Conservation (phyloP, 2,329 filamentous ascomycete species). For the Cryphonectria nitschkei region DNA sequence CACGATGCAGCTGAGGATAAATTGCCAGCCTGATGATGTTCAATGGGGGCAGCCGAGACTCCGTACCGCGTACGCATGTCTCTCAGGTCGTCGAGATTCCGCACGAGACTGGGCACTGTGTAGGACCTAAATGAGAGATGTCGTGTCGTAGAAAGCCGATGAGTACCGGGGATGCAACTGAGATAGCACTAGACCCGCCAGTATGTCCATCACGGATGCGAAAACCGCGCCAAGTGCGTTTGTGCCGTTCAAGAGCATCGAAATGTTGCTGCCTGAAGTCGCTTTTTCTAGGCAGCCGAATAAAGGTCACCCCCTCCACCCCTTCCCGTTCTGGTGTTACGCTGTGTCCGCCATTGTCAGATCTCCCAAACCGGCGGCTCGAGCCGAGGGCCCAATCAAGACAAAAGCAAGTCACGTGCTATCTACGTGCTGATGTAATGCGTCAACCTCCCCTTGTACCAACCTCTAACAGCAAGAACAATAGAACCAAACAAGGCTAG, state of each 20-base stretch:
- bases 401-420: neutral
- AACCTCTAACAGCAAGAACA: neutral
- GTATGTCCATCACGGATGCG: neutral
- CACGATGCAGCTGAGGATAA: neutral
- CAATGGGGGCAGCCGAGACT: neutral
- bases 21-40: neutral
- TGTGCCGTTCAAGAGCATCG: neutral
- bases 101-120: neutral
- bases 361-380: neutral
- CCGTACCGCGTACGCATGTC: neutral
- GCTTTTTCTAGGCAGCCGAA: constrained; percentile 18
- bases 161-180: neutral
- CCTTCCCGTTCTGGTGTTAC: neutral
- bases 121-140: neutral
- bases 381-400: constrained; percentile 4
- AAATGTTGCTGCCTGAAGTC: constrained; percentile 24
- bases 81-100: neutral
- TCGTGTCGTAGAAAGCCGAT: neutral
- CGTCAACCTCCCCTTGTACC: neutral
- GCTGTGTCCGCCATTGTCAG: neutral
- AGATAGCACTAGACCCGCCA: neutral
- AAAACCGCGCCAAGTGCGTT: neutral
- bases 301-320: neutral
- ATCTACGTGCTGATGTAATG: neutral
- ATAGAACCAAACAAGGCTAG: neutral